Evolutionary conservation across 345 rosid genomes (phyloP), one percentile per base, ranked within the genome.

Genomic region (Carallia pectinifolia): DNA sequence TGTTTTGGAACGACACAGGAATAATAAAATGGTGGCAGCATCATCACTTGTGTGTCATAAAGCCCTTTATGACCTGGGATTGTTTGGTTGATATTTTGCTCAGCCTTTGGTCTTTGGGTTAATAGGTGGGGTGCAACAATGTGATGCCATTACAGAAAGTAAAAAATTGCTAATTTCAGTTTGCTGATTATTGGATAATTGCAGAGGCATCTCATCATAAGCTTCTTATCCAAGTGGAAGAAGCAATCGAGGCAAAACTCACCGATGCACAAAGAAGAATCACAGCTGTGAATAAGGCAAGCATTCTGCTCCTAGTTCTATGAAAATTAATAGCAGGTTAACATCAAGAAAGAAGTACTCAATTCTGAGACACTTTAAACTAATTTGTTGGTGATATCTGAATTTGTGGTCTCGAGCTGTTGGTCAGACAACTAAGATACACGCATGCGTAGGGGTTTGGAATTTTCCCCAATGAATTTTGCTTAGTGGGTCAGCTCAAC

Each of bases 201-300:
- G 53, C 94, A 96, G 99, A 80, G 82, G 81, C 84, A 38, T 78
- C 89, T 23, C 90, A 90, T 80, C 86, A 83, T 73, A 92, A 86
- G 77, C 89, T 90, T 71, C 70, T 90, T 29, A 65, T 77, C 66
- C 81, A 92, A 55, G 86, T 72, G 62, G 94, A 90, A 85, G 89
- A 88, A 82, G 81, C 85, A 31, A 80, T 86, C 16, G 78, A 83
- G 79, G 81, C 72, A 64, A 84, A 84, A 66, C 83, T 96, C 68
- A 81, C 69, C 37, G 81, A 84, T 66, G 97, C 97, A 56, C 80
- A 82, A 53, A 87, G 83, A 66, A 86, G 88, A 79, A 82, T 90
- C 53, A 61, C 76, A 36, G 79, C 85, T 7, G 88, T 90, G 67
- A 81, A 87, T 50, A 75, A 90, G 96, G 99, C 83, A 90, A 84